Evolutionary conservation across 176 grass and related monocot genomes (phyloP), one percentile per base, ranked within the genome.

Genomic region (Hyparrhenia diplandra): DNA sequence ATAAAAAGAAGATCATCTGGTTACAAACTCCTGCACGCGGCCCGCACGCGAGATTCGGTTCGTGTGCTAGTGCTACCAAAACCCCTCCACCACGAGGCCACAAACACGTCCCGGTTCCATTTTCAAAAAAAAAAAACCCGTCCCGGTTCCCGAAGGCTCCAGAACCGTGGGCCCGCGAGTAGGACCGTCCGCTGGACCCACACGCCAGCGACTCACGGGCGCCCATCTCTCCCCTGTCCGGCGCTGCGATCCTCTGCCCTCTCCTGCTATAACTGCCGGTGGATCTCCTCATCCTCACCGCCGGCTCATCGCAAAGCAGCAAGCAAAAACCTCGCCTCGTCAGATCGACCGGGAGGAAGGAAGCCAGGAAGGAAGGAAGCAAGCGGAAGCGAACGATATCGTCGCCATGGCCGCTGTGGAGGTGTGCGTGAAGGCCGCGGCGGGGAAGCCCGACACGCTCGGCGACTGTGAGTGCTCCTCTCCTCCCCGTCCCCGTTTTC

Each of bases 371-470:
- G 20, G 45, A 46, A 46, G 43, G 13, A 40, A 12, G 20, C 11
- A 2, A 27, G 7, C 21, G 10, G 55, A 25, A 25, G 57, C 23
- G 57, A 24, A 13, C 23, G n/a, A n/a, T n/a, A n/a, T n/a, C 23
- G 57, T 46, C 78, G 64, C 34, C 86, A 92, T 89, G 90, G 25
- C 81, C 31, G 78, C 54, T 1, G 54, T 54, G 20, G 87, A 94
- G 89, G 91, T 94, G 13, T 89, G 82, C 75, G 94, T 94, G 29
- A 94, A 94, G 77, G 91, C 89, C 12, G 91, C 94, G 76, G 69
- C 52, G 46, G 94, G 91, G 4, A 74, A 67, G 72, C 91, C 91
- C 30, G 91, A 94, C 73, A 75, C 41, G 32, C 84, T 94, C 31
- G 91, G 91, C 17, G 94, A 97, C 70, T 97, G 94, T 97, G 79